These are phyloP conservation scores for Dendrocalamus latiflorus DNA, from an alignment of 202 grass and related monocot genomes.

Conservation along the genomic window DNA sequence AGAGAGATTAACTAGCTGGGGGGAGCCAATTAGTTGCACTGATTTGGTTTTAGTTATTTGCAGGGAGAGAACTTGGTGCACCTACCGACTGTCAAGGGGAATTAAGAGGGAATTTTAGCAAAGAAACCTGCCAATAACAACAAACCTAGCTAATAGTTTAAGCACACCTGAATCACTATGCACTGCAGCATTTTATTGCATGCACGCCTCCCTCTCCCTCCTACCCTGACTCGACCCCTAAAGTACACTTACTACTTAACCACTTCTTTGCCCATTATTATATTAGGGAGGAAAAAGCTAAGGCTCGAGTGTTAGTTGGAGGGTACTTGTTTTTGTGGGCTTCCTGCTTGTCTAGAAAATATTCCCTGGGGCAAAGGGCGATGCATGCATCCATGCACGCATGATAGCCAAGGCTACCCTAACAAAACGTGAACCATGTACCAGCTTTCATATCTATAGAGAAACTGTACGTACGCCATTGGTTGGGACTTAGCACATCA, in stretches of 20 bases:
- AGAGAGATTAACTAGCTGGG: background rate
- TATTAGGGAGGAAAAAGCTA: background rate
- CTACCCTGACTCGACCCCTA: background rate
- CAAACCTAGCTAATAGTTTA: too few species aligned
- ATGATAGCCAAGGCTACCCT: background rate
- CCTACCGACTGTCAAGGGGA: constrained; percentile 11
- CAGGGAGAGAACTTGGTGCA: too few species aligned
- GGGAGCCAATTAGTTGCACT: constrained; percentile 6
- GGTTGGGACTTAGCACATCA: too few species aligned
- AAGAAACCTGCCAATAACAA: constrained; percentile 3
- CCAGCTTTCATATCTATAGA: background rate
- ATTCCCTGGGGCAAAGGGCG: constrained; percentile 29
- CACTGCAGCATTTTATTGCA: constrained; percentile 26
- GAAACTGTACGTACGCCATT: background rate
- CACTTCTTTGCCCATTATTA: background rate
- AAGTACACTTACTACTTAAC: background rate
- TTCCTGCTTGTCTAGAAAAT: constrained; percentile 2
- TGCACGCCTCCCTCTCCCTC: constrained; percentile 26
- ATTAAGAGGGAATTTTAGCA: constrained; percentile 17
- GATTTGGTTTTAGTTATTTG: too few species aligned
- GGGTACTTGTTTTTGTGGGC: constrained; percentile 58
- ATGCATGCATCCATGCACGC: too few species aligned
- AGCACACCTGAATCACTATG: constrained; percentile 19
- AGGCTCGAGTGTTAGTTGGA: constrained; percentile 48
- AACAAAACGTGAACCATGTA: constrained; percentile 6